Conservation (phyloP, 768 basidiomycete species). For the Suillus occidentalis region DNA sequence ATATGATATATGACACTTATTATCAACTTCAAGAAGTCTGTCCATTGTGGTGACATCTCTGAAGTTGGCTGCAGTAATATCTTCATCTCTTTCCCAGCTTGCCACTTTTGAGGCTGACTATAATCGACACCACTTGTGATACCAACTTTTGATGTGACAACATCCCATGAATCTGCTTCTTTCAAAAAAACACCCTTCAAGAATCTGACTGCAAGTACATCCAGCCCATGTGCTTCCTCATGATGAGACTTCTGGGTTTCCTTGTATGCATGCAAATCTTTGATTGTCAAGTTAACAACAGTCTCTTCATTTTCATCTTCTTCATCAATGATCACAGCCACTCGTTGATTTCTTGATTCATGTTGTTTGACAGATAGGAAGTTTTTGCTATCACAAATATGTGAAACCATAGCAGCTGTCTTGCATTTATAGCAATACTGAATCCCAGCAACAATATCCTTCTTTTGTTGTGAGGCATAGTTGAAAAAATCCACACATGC, state of each 20-base stretch:
- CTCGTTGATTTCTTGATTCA: too few relatives aligned
- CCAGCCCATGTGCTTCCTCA: not conserved
- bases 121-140: not conserved
- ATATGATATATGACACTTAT: too few relatives aligned
- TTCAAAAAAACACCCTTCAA: not conserved
- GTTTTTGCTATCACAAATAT: too few relatives aligned
- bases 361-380: too few relatives aligned
- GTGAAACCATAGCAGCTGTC: not conserved
- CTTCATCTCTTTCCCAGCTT: not conserved
- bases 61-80: too few relatives aligned
- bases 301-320: not conserved
- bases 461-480: not conserved
- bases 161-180: not conserved
- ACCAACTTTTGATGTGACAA: not conserved
- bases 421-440: conserved; percentile 35
- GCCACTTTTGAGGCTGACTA: not conserved
- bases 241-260: not conserved
- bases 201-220: not conserved
- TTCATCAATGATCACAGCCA: too few relatives aligned
- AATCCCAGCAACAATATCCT: conserved; percentile 25
- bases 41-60: too few relatives aligned
- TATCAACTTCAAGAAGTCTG: too few relatives aligned
- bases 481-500: conserved; percentile 21
- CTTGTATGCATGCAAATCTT: not conserved
- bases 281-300: accelerated